Base-by-base conservation (phyloP, 78 protist species). In the Dictyostelium capitatum region DNA sequence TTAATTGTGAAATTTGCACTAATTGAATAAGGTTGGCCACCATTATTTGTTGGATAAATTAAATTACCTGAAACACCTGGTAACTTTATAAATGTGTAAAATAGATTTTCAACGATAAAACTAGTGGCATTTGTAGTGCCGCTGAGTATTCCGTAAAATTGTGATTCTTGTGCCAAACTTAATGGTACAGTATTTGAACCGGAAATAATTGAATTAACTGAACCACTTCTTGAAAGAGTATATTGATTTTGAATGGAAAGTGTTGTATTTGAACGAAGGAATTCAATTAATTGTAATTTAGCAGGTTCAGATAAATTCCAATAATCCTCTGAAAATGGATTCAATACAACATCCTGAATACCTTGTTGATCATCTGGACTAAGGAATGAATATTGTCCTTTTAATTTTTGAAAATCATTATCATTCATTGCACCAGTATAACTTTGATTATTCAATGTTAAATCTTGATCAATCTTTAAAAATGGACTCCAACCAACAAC, bases 271-370 rank as follows among this genome's bases (percentile, higher is more conserved):
- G 17, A 54, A 12, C 1, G 30, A 10, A 84, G 46, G 28, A 19
- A 74, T 41, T 47, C 56, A 14, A 53, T 41, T 10, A 84, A 32
- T 74, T 84, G 91, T 14, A 7, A 6, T 53, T 79, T 25, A 4
- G 91, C 82, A 20, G 91, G 91, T 84, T 82, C 82, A 6, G 91
- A 74, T 11, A 84, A 28, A 74, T 84, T 74, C 91, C 91, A 84
- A 59, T 54, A 25, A 8, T 50, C 59, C 15, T 84, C 91, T 17
- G 91, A 84, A 32, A 51, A 84, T 0, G 70, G 23, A 20, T 72
- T 84, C 56, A 84, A 57, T 4, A 28, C 43, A 28, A 84, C 74
- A 28, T 20, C 28, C 57, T 84, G 91, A 37, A 80, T 74, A 8
- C 91, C 91, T 20, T 47, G 74, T 41, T 54, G 47, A 15, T 84